Evolutionary conservation across 805 yeast species (phyloP).

Genomic region (Candida anglica): DNA sequence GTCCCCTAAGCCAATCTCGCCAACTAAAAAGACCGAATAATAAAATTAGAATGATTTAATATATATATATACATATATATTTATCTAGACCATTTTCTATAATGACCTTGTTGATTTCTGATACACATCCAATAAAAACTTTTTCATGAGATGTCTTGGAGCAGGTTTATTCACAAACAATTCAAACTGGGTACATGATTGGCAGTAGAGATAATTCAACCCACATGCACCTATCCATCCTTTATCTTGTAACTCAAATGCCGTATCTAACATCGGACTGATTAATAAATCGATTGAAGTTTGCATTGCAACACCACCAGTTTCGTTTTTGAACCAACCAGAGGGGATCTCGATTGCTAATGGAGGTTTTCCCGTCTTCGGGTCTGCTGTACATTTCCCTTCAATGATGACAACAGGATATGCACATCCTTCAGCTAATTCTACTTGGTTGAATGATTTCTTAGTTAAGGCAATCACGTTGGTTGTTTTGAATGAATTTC

Average conservation of each 20-base stretch:
- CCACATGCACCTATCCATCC: conserved; percentile 14
- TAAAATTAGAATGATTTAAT: too few species aligned
- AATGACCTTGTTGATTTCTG: too few species aligned
- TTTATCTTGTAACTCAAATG: conserved; percentile 3
- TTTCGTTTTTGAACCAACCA: conserved; percentile 10
- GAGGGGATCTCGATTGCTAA: conserved; percentile 6
- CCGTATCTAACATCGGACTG: conserved; percentile 6
- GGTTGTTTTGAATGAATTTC: too few species aligned
- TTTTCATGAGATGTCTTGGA: conserved; percentile 10
- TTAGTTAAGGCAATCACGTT: conserved; percentile 2
- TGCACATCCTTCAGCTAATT: conserved; percentile 3
- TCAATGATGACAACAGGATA: conserved; percentile 9
- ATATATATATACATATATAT: too few species aligned
- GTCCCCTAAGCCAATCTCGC: background rate
- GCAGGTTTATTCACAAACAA: conserved; percentile 13
- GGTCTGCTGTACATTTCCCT: conserved; percentile 9
- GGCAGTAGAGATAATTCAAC: conserved; percentile 11
- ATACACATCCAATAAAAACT: too few species aligned
- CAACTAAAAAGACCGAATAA: conserved; percentile 3
- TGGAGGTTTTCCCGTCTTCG: conserved; percentile 3
- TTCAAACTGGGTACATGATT: conserved; percentile 13
- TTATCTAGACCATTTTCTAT: too few species aligned
- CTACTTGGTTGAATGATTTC: too few species aligned
- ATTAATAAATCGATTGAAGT: conserved; percentile 10
- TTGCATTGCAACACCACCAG: conserved; percentile 13